These are phyloP conservation scores for Misopates orontium DNA, from an alignment of 257 asterid species.

Conservation along the genomic window DNA sequence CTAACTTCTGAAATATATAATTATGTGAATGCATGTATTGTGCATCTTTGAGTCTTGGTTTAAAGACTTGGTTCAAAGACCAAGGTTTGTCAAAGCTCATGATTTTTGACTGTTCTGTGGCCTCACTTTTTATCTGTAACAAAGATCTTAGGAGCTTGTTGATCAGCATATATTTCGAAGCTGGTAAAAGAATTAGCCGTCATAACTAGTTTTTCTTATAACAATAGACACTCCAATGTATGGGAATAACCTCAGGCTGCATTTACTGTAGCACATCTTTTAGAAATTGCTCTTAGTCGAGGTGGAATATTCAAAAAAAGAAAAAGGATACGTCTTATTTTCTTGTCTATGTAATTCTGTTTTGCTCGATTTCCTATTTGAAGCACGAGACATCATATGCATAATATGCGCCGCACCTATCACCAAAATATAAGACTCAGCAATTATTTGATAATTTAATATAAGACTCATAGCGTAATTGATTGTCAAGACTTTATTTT, in stretches of 20 bases:
- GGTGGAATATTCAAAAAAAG: not conserved
- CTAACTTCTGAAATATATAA: not conserved
- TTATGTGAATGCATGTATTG: not conserved
- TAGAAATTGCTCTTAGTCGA: conserved; percentile 1
- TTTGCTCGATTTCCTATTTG: not conserved
- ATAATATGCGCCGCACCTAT: not conserved
- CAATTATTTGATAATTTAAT: too few species aligned
- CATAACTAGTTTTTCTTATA: not conserved
- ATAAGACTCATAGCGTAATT: not conserved
- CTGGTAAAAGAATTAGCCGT: not conserved
- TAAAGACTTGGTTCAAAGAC: too few species aligned
- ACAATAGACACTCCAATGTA: not conserved
- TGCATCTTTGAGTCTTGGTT: not conserved
- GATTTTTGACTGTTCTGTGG: too few species aligned
- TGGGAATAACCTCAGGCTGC: not conserved
- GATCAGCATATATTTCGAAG: not conserved
- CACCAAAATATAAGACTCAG: not conserved
- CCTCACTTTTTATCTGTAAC: too few species aligned
- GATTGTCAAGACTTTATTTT: not conserved
- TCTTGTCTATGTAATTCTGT: not conserved
- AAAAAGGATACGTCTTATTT: not conserved
- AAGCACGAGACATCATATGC: not conserved
- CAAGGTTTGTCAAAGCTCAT: not conserved
- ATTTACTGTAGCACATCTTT: not conserved
- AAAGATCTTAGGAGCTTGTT: not conserved